Percentiles rank a stretch among this genome's conserved stretches.
These are phyloP conservation scores for Backusella sp. DNA, from an alignment of 192 early-diverging fungal species.

Conservation along the genomic window DNA sequence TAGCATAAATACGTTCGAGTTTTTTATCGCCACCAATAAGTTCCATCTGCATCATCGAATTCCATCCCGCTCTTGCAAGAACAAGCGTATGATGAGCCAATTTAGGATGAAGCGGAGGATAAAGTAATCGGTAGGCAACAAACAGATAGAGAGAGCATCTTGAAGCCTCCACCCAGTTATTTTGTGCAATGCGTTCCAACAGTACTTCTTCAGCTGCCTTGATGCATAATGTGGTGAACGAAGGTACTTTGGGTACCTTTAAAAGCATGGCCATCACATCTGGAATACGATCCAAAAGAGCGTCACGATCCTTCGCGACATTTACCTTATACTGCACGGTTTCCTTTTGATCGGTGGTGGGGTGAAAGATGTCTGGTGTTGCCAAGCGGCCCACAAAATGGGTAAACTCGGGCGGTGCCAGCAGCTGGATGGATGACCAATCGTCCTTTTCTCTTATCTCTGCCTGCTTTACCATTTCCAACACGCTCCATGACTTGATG, in stretches of 20 bases:
- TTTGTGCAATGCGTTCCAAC: constrained; percentile 10
- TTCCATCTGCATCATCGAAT: constrained; percentile 28
- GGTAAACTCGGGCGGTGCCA: constrained; percentile 16
- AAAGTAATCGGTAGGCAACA: constrained; percentile 23
- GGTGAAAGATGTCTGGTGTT: neutral
- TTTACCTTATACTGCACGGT: neutral
- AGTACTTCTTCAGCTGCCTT: neutral
- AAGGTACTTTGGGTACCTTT: neutral
- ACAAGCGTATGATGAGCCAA: constrained; percentile 13
- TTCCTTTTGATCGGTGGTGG: neutral
- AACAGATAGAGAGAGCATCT: constrained; percentile 16
- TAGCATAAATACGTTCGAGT: constrained; percentile 19
- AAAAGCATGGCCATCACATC: neutral
- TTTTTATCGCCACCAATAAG: constrained; percentile 20
- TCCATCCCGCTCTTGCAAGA: constrained; percentile 27
- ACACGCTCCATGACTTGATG: neutral
- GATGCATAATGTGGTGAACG: neutral
- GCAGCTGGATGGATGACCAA: neutral
- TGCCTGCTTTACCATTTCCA: constrained; percentile 18
- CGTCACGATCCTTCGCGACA: neutral
- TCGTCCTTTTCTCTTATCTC: neutral
- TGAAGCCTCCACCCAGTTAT: constrained; percentile 20
- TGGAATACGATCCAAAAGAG: neutral
- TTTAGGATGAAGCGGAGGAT: constrained; percentile 23
- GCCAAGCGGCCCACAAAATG: constrained; percentile 16